A percentile compares a stretch with the other conserved stretches of the same genome.
Conservation (phyloP, 768 basidiomycete species). For the Suillus plorans region DNA sequence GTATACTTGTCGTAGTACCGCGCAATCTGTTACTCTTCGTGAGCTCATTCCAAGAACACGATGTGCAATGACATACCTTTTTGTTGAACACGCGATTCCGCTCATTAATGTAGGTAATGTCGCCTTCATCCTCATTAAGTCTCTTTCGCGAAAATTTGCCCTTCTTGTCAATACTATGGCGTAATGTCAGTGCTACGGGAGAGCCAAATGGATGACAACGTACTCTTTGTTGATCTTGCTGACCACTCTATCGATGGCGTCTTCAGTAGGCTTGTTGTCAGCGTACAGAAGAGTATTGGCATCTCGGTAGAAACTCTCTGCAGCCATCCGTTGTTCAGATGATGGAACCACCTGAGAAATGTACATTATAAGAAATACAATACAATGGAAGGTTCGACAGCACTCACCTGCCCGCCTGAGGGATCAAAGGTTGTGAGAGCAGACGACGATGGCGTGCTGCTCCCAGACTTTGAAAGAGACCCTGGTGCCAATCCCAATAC, state of each 20-base stretch:
- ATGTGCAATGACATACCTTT: conserved; percentile 53
- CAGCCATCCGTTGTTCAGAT: conserved; percentile 63
- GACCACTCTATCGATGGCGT: conserved; percentile 91
- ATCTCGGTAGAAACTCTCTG: conserved; percentile 87
- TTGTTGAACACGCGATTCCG: conserved; percentile 98
- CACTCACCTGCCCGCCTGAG: conserved; percentile 39
- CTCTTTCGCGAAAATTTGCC: conserved; percentile 87
- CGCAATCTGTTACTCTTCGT: conserved; percentile 58
- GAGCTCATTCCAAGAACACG: background rate
- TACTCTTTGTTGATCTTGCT: conserved; percentile 92
- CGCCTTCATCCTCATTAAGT: conserved; percentile 89
- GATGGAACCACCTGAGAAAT: conserved; percentile 47
- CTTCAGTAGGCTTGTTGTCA: conserved; percentile 93
- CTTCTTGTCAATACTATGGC: conserved; percentile 79
- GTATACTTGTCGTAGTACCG: conserved; percentile 98
- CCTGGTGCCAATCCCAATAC: conserved; percentile 75
- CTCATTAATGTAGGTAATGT: conserved; percentile 99
- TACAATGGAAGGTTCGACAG: conserved; percentile 9
- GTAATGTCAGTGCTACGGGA: background rate
- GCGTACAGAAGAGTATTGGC: conserved; percentile 92
- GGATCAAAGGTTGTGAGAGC: conserved; percentile 54
- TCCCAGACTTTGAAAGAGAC: conserved; percentile 48
- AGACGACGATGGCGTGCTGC: conserved; percentile 32
- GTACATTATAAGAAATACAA: conserved; percentile 12
- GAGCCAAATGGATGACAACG: conserved; percentile 31